Evolutionary conservation across 2,329 filamentous ascomycete species (phyloP), one percentile per base, ranked within the genome.

Genomic region (Xylaria sp.): DNA sequence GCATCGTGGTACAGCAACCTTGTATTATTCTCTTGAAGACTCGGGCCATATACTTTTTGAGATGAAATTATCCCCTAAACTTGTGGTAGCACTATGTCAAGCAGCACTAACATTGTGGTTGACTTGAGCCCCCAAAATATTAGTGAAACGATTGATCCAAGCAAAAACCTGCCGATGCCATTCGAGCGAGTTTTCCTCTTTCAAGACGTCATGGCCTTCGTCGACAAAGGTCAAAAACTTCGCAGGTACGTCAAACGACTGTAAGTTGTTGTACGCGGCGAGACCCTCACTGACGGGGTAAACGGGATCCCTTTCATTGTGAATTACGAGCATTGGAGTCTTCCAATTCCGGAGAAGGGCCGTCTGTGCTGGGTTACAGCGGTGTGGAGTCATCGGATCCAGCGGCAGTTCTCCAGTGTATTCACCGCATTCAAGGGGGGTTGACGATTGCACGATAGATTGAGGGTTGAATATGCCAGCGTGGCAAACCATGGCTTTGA

Each of bases 251-350:
- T 66, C 68, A 1, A 69, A 60, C 2, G 61, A 52, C 52, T 71
- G 69, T 23, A 76, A 66, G 13, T 71, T 67, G 48, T 72, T 73
- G 57, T 74, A 77, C 6, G 72, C 69, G 5, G 69, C 75, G 77
- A 57, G 79, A 79, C 70, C 82, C 72, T 83, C 80, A 0, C 80
- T 80, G 4, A 82, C 69, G 5, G 80, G 77, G 62, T 75, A 79
- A 7, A 91, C 85, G 74, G 91, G 93, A 77, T 94, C 92, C 52
- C 88, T 83, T 71, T 91, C 89, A 72, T 86, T 90, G 80, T 94
- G 92, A 48, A 94, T 90, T 67, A 94, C 85, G 48, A 94, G 83
- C 74, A 92, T 91, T 6, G 92, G 92, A 1, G 91, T 80, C 15
- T 80, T 81, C 72, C 91, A 94, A 67, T 91, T 84, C 18, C 83